phyloP scores from a whole-genome alignment of 83 land plant species.

The Thuja plicata region DNA sequence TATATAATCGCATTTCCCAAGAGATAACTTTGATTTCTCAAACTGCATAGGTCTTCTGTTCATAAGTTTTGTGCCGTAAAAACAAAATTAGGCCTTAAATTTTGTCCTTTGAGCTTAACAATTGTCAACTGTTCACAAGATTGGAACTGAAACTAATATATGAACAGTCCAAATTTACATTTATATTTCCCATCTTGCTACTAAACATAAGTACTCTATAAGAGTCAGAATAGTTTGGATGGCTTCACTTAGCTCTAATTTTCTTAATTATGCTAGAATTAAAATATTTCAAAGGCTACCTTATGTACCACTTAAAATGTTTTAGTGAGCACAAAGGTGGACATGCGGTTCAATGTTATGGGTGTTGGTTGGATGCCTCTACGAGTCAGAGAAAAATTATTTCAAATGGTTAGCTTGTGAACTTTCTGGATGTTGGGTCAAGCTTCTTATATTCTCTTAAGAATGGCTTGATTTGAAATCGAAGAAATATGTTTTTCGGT shows the following conservation, averaged over 20 bases:
- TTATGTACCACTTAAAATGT: neutral
- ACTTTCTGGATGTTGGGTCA: neutral
- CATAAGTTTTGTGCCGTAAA: too few relatives aligned
- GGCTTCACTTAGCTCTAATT: neutral
- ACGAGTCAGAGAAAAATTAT: slow-evolving; percentile 63
- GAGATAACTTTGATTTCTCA: neutral
- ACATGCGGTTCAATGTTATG: slow-evolving; percentile 97
- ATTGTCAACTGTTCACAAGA: neutral
- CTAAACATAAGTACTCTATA: neutral
- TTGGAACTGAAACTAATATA: neutral
- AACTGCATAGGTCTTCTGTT: neutral
- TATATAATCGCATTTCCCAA: neutral
- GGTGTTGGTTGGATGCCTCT: slow-evolving; percentile 86
- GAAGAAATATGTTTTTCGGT: neutral
- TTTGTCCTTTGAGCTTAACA: neutral
- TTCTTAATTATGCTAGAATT: neutral
- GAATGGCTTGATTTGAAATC: neutral
- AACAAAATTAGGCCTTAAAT: neutral
- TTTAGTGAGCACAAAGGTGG: slow-evolving; percentile 96
- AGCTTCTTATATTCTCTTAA: neutral
- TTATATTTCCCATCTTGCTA: neutral
- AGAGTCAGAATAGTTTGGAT: neutral
- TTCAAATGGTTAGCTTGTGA: slow-evolving; percentile 63
- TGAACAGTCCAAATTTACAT: neutral
- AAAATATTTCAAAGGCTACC: neutral